These are phyloP conservation scores for Symbiodinium natans DNA, from an alignment of 73 alveolate species.

Conservation along the genomic window DNA sequence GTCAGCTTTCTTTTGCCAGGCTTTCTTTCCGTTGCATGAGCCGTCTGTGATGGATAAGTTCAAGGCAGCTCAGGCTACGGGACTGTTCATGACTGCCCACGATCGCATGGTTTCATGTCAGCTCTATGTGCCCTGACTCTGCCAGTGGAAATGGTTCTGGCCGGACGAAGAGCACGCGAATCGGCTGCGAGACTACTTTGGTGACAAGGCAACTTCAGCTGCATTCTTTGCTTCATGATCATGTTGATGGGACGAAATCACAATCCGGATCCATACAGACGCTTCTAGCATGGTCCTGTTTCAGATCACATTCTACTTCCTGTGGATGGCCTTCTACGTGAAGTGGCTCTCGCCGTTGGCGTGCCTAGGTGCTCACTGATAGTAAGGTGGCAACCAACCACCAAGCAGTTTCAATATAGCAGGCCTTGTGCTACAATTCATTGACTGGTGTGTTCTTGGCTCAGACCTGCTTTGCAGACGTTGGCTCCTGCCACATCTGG, in stretches of 20 bases:
- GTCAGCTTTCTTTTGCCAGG: slow-evolving; percentile 22
- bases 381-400: neutral
- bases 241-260: neutral
- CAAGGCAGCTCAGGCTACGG: slow-evolving; percentile 46
- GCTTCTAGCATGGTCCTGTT: neutral
- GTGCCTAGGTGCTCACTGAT: slow-evolving; percentile 37
- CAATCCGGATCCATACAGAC: neutral
- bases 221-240: neutral
- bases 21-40: slow-evolving; percentile 71
- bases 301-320: slow-evolving; percentile 88
- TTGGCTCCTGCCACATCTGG: neutral
- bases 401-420: neutral
- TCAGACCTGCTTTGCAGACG: neutral
- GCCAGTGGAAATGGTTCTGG: slow-evolving; percentile 93
- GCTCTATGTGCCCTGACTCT: neutral
- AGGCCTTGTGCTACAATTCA: slow-evolving; percentile 84
- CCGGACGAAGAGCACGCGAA: slow-evolving; percentile 75
- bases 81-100: too few relatives aligned
- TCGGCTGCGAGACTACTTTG: slow-evolving; percentile 82
- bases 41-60: slow-evolving; percentile 41
- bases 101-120: neutral
- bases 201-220: slow-evolving; percentile 58
- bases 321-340: slow-evolving; percentile 93
- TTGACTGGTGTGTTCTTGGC: slow-evolving; percentile 60
- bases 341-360: slow-evolving; percentile 88